Percentiles rank a stretch among this genome's conserved stretches.
phyloP scores from a whole-genome alignment of 768 basidiomycete genomes.

The Podaxis sp. region DNA sequence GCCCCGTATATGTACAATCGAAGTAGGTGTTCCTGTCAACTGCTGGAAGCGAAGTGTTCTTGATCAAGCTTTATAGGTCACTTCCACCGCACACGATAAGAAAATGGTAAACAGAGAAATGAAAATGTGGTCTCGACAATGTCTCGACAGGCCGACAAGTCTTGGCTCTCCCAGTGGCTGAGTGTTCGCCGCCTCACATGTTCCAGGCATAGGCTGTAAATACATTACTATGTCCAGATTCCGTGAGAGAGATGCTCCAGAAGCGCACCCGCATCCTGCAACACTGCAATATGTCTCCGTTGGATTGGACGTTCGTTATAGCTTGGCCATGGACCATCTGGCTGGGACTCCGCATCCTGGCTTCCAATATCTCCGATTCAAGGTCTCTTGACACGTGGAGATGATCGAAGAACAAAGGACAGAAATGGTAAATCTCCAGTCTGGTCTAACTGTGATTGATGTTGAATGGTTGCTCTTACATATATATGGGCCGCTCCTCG shows the following conservation, averaged over 20 bases:
- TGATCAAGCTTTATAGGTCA: no score
- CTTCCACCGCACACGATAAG: no score
- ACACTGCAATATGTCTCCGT: conserved; percentile 5
- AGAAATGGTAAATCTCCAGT: conserved; percentile 10
- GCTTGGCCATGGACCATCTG: not conserved
- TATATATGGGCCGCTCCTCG: not conserved
- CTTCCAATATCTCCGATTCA: conserved; percentile 2
- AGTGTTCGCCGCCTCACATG: not conserved
- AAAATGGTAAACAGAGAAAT: no score
- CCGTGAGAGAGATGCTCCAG: conserved; percentile 1
- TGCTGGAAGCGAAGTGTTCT: not conserved
- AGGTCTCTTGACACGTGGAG: conserved; percentile 1
- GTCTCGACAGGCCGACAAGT: not conserved
- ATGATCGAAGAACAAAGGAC: conserved; percentile 1
- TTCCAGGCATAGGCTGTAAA: not conserved
- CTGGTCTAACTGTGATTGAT: not conserved
- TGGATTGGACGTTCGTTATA: not conserved
- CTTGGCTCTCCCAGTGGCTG: not conserved
- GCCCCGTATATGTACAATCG: not conserved
- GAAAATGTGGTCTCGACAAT: no score
- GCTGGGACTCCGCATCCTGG: not conserved
- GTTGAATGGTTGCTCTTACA: not conserved
- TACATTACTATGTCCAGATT: not conserved
- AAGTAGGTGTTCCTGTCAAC: not conserved
- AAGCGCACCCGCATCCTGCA: not conserved